Conservation (phyloP, 768 basidiomycete genomes). For the Suillus paluster region DNA sequence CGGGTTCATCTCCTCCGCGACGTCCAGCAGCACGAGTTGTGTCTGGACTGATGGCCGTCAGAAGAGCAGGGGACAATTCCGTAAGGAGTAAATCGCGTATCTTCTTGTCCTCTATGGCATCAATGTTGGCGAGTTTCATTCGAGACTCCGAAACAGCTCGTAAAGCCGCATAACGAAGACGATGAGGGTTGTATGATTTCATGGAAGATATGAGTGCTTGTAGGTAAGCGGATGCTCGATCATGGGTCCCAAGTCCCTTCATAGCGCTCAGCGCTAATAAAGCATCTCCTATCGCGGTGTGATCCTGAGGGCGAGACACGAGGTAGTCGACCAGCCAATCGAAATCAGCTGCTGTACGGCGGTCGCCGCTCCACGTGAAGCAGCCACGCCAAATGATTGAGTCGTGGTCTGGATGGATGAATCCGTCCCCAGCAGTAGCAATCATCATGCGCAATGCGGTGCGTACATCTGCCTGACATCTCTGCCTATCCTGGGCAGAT, state of each 20-base stretch:
- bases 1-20: background rate
- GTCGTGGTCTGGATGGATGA: background rate
- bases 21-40: background rate
- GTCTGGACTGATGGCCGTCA: background rate
- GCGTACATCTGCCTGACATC: background rate
- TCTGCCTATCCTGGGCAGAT: background rate
- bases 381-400: constrained; percentile 1
- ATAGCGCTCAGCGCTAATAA: constrained; percentile 6
- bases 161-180: constrained; percentile 9
- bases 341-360: background rate
- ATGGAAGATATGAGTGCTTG: background rate
- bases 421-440: background rate
- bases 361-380: background rate
- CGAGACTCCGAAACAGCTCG: background rate
- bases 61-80: background rate
- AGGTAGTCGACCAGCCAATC: constrained; percentile 2
- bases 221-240: background rate
- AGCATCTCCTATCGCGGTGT: background rate
- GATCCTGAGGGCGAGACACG: background rate
- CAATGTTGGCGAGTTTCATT: background rate
- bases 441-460: constrained; percentile 7
- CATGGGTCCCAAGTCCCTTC: background rate
- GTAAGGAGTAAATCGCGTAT: background rate
- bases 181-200: background rate
- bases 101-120: background rate